Conservation (phyloP, 805 yeast genomes). For the Wickerhamiella spandovensis region DNA sequence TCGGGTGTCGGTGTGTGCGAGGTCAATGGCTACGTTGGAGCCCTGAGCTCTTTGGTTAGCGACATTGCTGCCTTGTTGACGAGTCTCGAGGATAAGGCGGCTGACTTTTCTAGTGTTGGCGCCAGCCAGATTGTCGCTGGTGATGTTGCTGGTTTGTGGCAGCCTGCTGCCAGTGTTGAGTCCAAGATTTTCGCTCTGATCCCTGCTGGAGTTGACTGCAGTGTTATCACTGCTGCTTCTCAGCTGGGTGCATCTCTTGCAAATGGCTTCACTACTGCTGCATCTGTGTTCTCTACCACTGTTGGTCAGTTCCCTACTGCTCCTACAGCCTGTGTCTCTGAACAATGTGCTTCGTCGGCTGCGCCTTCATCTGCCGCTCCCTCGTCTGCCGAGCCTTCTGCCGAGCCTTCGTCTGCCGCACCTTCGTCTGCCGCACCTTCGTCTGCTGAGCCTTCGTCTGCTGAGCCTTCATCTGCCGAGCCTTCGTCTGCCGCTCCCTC, state of each 20-base stretch:
- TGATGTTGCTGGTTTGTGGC: not conserved
- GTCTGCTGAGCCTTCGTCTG: no score
- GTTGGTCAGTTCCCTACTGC: not conserved
- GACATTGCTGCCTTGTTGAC: conserved; percentile 4
- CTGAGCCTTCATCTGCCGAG: no score
- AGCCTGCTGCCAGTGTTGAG: not conserved
- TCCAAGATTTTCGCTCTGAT: conserved; percentile 2
- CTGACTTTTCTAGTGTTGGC: conserved; percentile 7
- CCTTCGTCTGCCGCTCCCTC: no score
- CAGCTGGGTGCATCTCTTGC: not conserved
- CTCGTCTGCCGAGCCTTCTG: not conserved
- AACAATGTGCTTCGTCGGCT: not conserved
- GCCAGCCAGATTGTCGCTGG: conserved; percentile 3
- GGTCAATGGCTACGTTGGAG: conserved; percentile 3
- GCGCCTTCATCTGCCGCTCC: not conserved
- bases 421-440: no score
- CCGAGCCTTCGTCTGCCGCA: no score
- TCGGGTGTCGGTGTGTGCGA: conserved; percentile 1
- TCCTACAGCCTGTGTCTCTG: not conserved
- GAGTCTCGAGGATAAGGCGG: conserved; percentile 9
- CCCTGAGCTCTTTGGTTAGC: conserved; percentile 2
- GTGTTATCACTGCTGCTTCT: not conserved
- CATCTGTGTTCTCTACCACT: conserved; percentile 4
- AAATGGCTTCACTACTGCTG: conserved; percentile 2
- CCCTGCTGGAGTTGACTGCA: conserved; percentile 8